These are phyloP conservation scores for Narthecium ossifragum DNA, from an alignment of 106 monocot genomes.

Conservation along the genomic window DNA sequence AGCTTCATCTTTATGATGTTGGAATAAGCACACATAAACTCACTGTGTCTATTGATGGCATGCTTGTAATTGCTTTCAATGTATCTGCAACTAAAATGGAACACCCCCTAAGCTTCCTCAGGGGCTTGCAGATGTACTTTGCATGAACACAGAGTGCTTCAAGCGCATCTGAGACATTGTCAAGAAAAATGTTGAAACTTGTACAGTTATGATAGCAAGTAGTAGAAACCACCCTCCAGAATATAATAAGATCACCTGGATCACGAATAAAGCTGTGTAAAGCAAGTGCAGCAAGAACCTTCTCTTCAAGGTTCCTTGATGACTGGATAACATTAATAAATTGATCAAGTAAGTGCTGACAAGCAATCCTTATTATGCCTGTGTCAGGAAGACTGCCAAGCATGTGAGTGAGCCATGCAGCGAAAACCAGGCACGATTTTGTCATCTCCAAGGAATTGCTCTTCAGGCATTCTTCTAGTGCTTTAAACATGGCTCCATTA, in stretches of 20 bases:
- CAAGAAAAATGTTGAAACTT: too few relatives aligned
- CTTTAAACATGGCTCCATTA: slow-evolving; percentile 49
- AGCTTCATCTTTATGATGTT: not conserved
- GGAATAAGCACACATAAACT: slow-evolving; percentile 7
- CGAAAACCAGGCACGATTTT: slow-evolving; percentile 37
- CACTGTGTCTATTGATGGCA: slow-evolving; percentile 35
- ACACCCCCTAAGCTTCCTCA: slow-evolving; percentile 40
- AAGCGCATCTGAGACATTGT: slow-evolving; percentile 31
- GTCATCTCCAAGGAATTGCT: slow-evolving; percentile 42
- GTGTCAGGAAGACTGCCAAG: slow-evolving; percentile 42
- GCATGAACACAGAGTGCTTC: slow-evolving; percentile 28
- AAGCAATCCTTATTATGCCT: slow-evolving; percentile 29
- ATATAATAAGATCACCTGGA: slow-evolving; percentile 24
- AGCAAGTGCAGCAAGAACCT: slow-evolving; percentile 32
- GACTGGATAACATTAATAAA: slow-evolving; percentile 34
- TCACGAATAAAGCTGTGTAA: slow-evolving; percentile 37
- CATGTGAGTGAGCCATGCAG: slow-evolving; percentile 40
- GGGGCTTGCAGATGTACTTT: slow-evolving; percentile 28
- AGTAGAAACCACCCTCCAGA: not conserved
- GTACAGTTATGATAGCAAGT: too few relatives aligned
- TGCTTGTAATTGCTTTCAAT: slow-evolving; percentile 36
- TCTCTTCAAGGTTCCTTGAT: slow-evolving; percentile 40
- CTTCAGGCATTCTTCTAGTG: slow-evolving; percentile 39
- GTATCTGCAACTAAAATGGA: slow-evolving; percentile 31
- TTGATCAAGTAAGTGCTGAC: slow-evolving; percentile 31